Evolutionary conservation across 2,329 filamentous ascomycete species (phyloP).

Genomic region (Ophiostoma tasmaniense): DNA sequence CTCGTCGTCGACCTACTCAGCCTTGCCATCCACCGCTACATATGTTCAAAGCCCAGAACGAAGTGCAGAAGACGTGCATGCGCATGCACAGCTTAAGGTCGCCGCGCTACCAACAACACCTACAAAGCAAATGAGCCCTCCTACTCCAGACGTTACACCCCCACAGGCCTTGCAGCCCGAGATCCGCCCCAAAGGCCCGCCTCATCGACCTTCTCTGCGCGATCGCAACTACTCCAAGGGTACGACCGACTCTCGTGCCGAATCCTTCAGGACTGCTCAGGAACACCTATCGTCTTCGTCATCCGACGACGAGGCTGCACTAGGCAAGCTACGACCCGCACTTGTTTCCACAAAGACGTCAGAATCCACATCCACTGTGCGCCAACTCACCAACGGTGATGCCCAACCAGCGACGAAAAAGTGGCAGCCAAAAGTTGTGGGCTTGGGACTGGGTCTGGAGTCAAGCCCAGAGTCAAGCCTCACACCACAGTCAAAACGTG

Average conservation of each 20-base stretch:
- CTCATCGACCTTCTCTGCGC: conserved; percentile 36
- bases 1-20: conserved; percentile 44
- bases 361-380: conserved; percentile 33
- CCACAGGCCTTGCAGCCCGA: conserved; percentile 39
- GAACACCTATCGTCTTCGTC: conserved; percentile 42
- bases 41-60: conserved; percentile 31
- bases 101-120: conserved; percentile 45
- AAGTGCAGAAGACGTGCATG: conserved; percentile 32
- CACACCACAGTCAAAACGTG: conserved; percentile 37
- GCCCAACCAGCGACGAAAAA: conserved; percentile 22
- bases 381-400: conserved; percentile 26
- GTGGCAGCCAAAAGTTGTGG: conserved; percentile 31
- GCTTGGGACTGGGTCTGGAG: conserved; percentile 37
- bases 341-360: conserved; percentile 35
- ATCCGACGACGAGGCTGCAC: conserved; percentile 55
- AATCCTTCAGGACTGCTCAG: conserved; percentile 63
- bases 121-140: conserved; percentile 57
- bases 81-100: conserved; percentile 22
- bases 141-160: conserved; percentile 68
- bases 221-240: conserved; percentile 45
- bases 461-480: conserved; percentile 33
- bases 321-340: conserved; percentile 39
- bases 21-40: conserved; percentile 35
- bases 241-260: conserved; percentile 54
- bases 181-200: conserved; percentile 33